Percentiles rank a stretch among this genome's conserved stretches.
Evolutionary conservation across 371 early-diverging fungal species (phyloP).

Genomic region (Chytridiales sp.): DNA sequence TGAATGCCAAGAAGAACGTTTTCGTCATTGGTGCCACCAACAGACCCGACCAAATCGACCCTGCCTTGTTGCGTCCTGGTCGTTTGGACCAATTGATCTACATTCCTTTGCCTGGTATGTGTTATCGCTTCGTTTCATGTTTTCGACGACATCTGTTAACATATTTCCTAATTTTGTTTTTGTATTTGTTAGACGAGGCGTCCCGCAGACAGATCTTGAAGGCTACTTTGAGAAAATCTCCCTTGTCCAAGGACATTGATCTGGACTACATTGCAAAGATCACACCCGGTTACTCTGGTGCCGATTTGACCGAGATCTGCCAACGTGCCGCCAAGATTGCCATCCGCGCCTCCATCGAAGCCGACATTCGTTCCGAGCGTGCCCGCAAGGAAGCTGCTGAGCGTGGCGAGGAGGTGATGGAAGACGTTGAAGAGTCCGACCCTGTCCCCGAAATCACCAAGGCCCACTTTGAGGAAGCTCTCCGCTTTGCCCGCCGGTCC

Average conservation of each 20-base stretch:
- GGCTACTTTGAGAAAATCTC: slow-evolving; percentile 97
- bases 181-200: slow-evolving; percentile 66
- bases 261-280: slow-evolving; percentile 84
- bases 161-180: slow-evolving; percentile 74
- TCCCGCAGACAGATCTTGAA: slow-evolving; percentile 89
- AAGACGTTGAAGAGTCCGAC: slow-evolving; percentile 77
- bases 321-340: slow-evolving; percentile 99
- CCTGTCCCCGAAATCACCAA: slow-evolving; percentile 89
- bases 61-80: slow-evolving; percentile 96
- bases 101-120: slow-evolving; percentile 89
- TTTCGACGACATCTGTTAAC: slow-evolving; percentile 41
- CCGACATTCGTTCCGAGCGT: slow-evolving; percentile 76
- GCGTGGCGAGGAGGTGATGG: slow-evolving; percentile 74
- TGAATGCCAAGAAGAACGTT: slow-evolving; percentile 99
- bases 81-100: slow-evolving; percentile 99
- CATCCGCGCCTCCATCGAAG: slow-evolving; percentile 97
- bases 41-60: slow-evolving; percentile 97
- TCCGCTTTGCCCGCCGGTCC: slow-evolving; percentile 96
- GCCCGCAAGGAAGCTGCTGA: slow-evolving; percentile 70
- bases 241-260: slow-evolving; percentile 85
- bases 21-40: slow-evolving; percentile 99
- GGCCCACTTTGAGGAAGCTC: slow-evolving; percentile 98
- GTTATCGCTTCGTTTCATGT: slow-evolving; percentile 35
- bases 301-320: slow-evolving; percentile 99
- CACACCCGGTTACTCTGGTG: slow-evolving; percentile 98